Conservation (phyloP, 73 alveolate genomes). For the Blepharisma japonicum region DNA sequence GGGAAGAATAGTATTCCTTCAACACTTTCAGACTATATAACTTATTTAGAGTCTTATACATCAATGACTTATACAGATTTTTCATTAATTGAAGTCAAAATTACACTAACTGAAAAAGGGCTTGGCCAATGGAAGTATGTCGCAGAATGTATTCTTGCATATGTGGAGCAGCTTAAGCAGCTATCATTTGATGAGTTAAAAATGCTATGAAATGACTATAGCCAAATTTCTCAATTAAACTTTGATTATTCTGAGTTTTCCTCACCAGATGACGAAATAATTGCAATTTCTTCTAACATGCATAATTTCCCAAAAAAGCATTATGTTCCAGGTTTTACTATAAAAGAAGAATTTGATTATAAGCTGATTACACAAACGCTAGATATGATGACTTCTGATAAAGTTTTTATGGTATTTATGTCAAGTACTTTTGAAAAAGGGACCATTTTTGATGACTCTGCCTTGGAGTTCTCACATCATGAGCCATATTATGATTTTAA, state of each 20-base stretch:
- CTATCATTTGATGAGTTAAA: background rate
- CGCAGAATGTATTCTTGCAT: background rate
- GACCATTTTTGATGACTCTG: background rate
- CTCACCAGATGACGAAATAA: background rate
- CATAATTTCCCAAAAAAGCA: background rate
- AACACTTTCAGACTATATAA: background rate
- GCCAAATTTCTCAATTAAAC: too few relatives aligned
- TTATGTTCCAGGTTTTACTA: conserved; percentile 4
- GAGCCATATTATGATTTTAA: background rate
- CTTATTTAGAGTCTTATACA: background rate
- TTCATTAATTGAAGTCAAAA: background rate
- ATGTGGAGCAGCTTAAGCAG: background rate
- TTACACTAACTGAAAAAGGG: background rate
- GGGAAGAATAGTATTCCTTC: background rate
- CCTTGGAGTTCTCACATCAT: background rate
- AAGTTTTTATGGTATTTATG: background rate
- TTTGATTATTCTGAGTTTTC: too few relatives aligned
- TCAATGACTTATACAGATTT: background rate
- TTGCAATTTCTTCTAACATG: background rate
- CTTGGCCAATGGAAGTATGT: background rate
- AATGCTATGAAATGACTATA: too few relatives aligned
- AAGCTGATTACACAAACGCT: background rate
- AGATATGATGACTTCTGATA: background rate
- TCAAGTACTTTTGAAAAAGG: conserved; percentile 8
- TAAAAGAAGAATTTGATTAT: background rate